phyloP scores from a whole-genome alignment of 768 basidiomycete species.

The Leccinum subtestaceum region DNA sequence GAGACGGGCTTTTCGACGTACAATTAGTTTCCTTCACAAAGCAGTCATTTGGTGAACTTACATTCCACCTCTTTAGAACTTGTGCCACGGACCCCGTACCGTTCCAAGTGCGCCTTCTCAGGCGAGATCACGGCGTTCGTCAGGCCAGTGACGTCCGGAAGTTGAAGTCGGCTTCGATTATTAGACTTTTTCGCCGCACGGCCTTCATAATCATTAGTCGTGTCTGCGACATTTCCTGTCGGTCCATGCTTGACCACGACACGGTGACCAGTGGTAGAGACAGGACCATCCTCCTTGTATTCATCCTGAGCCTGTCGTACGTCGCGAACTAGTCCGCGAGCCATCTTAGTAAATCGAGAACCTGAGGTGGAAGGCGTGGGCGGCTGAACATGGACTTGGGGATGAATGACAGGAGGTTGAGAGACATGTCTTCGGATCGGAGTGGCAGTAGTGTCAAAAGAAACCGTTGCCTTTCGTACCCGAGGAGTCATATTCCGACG shows the following conservation, averaged over 20 bases:
- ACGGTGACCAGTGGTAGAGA: constrained; percentile 2
- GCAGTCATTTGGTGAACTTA: constrained; percentile 26
- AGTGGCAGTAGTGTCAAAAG: constrained; percentile 29
- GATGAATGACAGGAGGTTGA: constrained; percentile 33
- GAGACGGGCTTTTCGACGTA: constrained; percentile 48
- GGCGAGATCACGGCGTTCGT: constrained; percentile 79
- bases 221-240: constrained; percentile 16
- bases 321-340: constrained; percentile 53
- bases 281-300: constrained; percentile 9
- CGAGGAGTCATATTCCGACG: constrained; percentile 35
- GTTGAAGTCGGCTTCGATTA: constrained; percentile 45
- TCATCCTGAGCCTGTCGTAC: constrained; percentile 42
- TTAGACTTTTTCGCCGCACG: constrained; percentile 23
- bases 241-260: constrained; percentile 23
- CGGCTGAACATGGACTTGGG: constrained; percentile 53
- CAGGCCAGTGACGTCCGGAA: constrained; percentile 83
- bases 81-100: constrained; percentile 47
- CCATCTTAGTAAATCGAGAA: constrained; percentile 62
- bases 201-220: constrained; percentile 8
- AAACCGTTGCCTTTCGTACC: constrained; percentile 26
- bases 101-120: constrained; percentile 51
- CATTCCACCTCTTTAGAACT: constrained; percentile 64
- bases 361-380: constrained; percentile 56
- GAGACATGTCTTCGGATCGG: constrained; percentile 26
- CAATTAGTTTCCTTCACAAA: not conserved